A percentile compares a stretch with the other conserved stretches of the same genome.
Conservation (phyloP, 768 basidiomycete genomes). For the Solioccasus polychromus region DNA sequence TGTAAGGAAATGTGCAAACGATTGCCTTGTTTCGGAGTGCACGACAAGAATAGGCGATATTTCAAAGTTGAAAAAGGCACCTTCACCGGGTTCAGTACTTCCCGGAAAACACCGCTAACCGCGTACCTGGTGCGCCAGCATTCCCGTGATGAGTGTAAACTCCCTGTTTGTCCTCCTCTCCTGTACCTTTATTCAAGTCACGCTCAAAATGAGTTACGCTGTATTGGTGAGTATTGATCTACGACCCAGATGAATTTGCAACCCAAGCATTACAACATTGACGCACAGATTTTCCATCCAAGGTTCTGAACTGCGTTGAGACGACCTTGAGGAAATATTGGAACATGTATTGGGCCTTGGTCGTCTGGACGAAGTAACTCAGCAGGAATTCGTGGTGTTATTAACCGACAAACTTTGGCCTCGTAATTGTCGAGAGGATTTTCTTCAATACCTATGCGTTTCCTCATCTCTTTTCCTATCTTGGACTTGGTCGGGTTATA, state of each 20-base stretch:
- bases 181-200: slow-evolving; percentile 65
- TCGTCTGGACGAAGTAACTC: slow-evolving; percentile 46
- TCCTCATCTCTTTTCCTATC: slow-evolving; percentile 60
- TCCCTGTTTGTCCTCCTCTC: slow-evolving; percentile 58
- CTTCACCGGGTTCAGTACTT: slow-evolving; percentile 28
- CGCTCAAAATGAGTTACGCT: slow-evolving; percentile 96
- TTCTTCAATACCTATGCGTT: slow-evolving; percentile 64
- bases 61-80: slow-evolving; percentile 91
- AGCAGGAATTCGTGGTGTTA: slow-evolving; percentile 1
- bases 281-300: slow-evolving; percentile 67
- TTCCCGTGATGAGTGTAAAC: slow-evolving; percentile 74
- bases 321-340: slow-evolving; percentile 99
- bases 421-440: slow-evolving; percentile 75
- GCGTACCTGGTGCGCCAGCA: slow-evolving; percentile 63
- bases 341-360: slow-evolving; percentile 88
- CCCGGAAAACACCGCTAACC: not conserved
- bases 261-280: not conserved
- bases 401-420: slow-evolving; percentile 47
- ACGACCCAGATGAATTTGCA: slow-evolving; percentile 7
- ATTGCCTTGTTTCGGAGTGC: slow-evolving; percentile 87
- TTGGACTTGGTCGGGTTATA: slow-evolving; percentile 67
- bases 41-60: slow-evolving; percentile 96
- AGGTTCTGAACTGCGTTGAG: slow-evolving; percentile 87
- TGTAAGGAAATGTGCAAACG: slow-evolving; percentile 97
- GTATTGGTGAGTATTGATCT: slow-evolving; percentile 92